These are phyloP conservation scores for Plectosphaerella sp. DNA, from an alignment of 2,329 filamentous ascomycete genomes.

Conservation along the genomic window DNA sequence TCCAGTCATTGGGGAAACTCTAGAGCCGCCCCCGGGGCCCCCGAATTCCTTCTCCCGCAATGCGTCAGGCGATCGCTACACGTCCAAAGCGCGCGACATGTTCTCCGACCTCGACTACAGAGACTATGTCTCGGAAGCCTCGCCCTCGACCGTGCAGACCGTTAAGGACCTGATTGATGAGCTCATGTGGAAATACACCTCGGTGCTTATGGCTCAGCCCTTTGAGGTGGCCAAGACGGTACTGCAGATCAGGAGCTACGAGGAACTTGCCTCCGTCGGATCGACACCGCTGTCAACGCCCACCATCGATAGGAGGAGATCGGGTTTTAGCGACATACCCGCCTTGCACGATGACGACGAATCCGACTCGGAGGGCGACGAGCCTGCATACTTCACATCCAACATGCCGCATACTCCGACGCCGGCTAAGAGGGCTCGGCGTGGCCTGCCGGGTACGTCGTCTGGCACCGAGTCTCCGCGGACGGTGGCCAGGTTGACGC, in stretches of 20 bases:
- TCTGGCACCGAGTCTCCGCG: background rate
- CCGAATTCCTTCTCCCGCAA: conserved; percentile 43
- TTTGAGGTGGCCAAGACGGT: conserved; percentile 97
- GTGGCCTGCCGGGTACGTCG: conserved; percentile 22
- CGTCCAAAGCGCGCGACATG: conserved; percentile 72
- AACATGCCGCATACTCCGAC: conserved; percentile 51
- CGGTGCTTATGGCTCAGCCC: conserved; percentile 84
- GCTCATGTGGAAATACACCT: conserved; percentile 87
- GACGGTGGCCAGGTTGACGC: conserved; percentile 23
- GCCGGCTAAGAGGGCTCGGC: conserved; percentile 30
- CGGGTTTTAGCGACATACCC: conserved; percentile 21
- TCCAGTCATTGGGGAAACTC: conserved; percentile 47
- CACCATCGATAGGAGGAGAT: conserved; percentile 20
- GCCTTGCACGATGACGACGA: conserved; percentile 41
- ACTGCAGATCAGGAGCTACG: conserved; percentile 68
- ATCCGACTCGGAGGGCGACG: conserved; percentile 68
- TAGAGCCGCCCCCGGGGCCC: conserved; percentile 30
- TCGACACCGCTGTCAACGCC: conserved; percentile 20
- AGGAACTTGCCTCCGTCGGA: conserved; percentile 33
- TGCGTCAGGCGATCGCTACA: conserved; percentile 37
- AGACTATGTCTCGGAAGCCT: conserved; percentile 74
- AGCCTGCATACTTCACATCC: conserved; percentile 81
- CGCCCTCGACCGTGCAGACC: conserved; percentile 70
- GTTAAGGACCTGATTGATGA: conserved; percentile 76
- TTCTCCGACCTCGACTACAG: conserved; percentile 90